Evolutionary conservation across 306 rosid genomes (phyloP), one percentile per base, ranked within the genome.

Genomic region (Parietaria judaica): DNA sequence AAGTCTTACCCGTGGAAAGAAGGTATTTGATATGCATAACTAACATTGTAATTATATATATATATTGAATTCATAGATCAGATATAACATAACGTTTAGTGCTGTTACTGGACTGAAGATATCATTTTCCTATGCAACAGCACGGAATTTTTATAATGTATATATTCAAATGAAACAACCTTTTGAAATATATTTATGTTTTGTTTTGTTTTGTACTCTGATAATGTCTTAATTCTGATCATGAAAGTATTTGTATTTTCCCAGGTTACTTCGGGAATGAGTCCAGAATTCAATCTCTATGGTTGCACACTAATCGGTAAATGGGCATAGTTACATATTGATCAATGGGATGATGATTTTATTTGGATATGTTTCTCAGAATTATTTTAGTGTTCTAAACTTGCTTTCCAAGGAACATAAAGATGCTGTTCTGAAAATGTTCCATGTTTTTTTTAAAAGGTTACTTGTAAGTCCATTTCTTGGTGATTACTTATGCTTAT

Each of bases 221-320:
- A 34, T 51, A 23, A 36, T 61, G 23, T 56, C 38, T 11, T 15
- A 37, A 14, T 43, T 49, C 39, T 11, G 6, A 54, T 5, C 44
- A 53, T 41, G 43, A 6, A 11, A n/a, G 34, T 7, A 34, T 52
- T 58, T 64, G 61, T 66, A 51, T 66, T 52, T 66, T 52, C 72
- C 71, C 69, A 88, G 96, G 94, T 88, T 79, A 79, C 96, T 66
- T 88, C 96, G 15, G 96, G 96, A 64, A 88, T 88, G 96, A 88
- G 90, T 58, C 96, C 94, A 11, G 78, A 73, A 36, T 74, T 89
- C 76, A 86, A 89, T 86, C 84, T 74, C 60, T 82, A 89, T 58
- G 97, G 97, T 62, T 89, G 92, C 81, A 84, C 85, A 46, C 78
- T 89, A 73, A 89, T 86, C 55, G 97, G 95, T 89, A 78, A 37